Conservation (phyloP, 2,329 filamentous ascomycete species). For the Colletotrichum tamarilloi region DNA sequence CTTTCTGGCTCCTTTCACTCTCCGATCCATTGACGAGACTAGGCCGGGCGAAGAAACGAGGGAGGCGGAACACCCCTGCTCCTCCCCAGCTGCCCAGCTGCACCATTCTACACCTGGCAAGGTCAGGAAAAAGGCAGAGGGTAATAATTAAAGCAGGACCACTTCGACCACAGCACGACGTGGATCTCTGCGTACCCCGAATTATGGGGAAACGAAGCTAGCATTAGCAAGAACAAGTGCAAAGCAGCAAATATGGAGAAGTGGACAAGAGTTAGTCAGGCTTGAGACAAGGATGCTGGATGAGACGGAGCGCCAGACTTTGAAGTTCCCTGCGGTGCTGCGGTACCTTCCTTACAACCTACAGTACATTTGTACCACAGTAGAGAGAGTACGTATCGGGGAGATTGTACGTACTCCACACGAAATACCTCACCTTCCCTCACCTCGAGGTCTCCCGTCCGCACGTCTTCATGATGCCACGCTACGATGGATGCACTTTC, state of each 20-base stretch:
- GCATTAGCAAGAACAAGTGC: neutral
- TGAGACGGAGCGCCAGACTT: conserved; percentile 13
- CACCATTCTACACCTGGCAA: conserved; percentile 27
- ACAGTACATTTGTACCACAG: neutral
- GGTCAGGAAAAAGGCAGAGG: conserved; percentile 1
- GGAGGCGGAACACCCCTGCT: conserved; percentile 5
- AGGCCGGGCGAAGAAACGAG: conserved; percentile 13
- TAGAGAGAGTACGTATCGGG: neutral
- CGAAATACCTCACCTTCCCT: neutral
- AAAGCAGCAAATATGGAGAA: conserved; percentile 25
- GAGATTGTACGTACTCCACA: neutral
- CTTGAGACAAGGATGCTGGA: conserved; percentile 24
- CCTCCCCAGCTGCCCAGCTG: neutral
- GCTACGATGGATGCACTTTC: neutral
- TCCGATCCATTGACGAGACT: conserved; percentile 31
- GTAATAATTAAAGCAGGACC: conserved; percentile 25
- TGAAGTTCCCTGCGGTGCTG: neutral
- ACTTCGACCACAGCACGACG: neutral
- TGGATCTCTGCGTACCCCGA: conserved; percentile 17
- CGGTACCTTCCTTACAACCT: neutral
- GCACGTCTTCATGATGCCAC: neutral
- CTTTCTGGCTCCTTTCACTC: conserved; percentile 10
- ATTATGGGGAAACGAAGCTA: conserved; percentile 33
- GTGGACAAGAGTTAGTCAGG: conserved; percentile 29
- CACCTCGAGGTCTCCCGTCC: neutral